These are phyloP conservation scores for Cadophora malorum DNA, from an alignment of 2,329 filamentous ascomycete genomes.

Conservation along the genomic window DNA sequence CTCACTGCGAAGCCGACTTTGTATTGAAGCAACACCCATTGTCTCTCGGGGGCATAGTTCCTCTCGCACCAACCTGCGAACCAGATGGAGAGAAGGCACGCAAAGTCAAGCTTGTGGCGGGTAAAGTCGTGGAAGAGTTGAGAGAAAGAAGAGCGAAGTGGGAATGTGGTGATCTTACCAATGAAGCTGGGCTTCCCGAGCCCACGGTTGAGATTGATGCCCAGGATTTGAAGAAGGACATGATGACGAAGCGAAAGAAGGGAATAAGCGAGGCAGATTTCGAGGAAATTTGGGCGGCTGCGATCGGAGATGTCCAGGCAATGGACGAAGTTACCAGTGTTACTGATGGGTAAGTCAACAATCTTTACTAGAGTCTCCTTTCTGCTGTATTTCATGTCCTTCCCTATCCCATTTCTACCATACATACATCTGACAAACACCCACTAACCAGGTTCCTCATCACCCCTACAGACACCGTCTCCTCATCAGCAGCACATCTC, in stretches of 20 bases:
- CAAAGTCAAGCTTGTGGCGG: slow-evolving; percentile 84
- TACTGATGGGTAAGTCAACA: slow-evolving; percentile 57
- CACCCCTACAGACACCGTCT: slow-evolving; percentile 74
- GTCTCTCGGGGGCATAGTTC: slow-evolving; percentile 79
- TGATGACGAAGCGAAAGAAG: slow-evolving; percentile 78
- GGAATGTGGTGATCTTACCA: slow-evolving; percentile 80
- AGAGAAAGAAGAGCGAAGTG: slow-evolving; percentile 85
- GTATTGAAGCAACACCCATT: slow-evolving; percentile 85
- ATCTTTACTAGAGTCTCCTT: slow-evolving; percentile 5
- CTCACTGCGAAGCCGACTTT: slow-evolving; percentile 86
- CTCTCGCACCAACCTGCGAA: slow-evolving; percentile 89
- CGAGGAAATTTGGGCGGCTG: slow-evolving; percentile 82
- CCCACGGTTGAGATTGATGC: slow-evolving; percentile 68
- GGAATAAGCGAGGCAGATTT: slow-evolving; percentile 88
- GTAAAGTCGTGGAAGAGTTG: slow-evolving; percentile 86
- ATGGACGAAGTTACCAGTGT: slow-evolving; percentile 65
- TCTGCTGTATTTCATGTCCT: neutral
- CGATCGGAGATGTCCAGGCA: slow-evolving; percentile 72
- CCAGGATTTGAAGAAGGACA: slow-evolving; percentile 75
- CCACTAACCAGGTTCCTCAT: slow-evolving; percentile 86
- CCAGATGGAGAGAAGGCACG: slow-evolving; percentile 92
- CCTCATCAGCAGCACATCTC: slow-evolving; percentile 82
- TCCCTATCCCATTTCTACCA: slow-evolving; percentile 38
- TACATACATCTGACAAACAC: slow-evolving; percentile 57
- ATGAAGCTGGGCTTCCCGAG: slow-evolving; percentile 65